phyloP scores from a whole-genome alignment of 768 basidiomycete species.

The Pleurotus pulmonarius region DNA sequence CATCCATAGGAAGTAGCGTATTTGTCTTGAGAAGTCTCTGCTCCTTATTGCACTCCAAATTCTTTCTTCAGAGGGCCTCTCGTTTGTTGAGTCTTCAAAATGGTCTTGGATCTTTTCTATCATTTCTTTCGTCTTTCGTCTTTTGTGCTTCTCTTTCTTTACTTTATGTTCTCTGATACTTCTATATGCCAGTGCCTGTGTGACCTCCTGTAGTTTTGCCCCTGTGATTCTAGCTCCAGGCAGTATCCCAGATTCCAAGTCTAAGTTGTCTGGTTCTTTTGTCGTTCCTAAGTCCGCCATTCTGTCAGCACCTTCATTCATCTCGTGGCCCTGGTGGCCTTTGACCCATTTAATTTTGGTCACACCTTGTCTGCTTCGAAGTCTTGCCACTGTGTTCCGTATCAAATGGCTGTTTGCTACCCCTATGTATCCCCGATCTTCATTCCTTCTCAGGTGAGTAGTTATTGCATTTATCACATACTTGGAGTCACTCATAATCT shows the following conservation, averaged over 20 bases:
- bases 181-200: constrained; percentile 14
- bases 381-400: neutral
- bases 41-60: constrained; percentile 11
- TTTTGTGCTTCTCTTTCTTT: neutral
- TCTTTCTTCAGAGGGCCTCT: neutral
- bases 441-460: constrained; percentile 13
- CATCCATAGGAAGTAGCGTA: constrained; percentile 17
- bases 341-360: constrained; percentile 22
- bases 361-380: constrained; percentile 11
- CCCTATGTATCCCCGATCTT: constrained; percentile 23
- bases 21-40: constrained; percentile 11
- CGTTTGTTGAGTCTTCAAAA: neutral
- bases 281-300: constrained; percentile 15
- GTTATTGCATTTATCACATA: constrained; percentile 19
- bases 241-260: too few species aligned
- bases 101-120: constrained; percentile 7
- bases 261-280: too few species aligned
- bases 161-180: constrained; percentile 5
- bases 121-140: neutral
- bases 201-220: constrained; percentile 12
- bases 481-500: constrained; percentile 19
- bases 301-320: constrained; percentile 19
- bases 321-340: constrained; percentile 14
- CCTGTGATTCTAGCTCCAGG: constrained; percentile 10
- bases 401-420: constrained; percentile 14